Percentiles rank a stretch among this genome's conserved stretches.
Conservation (phyloP, 192 early-diverging fungal species). For the Cladochytrium replicatum region DNA sequence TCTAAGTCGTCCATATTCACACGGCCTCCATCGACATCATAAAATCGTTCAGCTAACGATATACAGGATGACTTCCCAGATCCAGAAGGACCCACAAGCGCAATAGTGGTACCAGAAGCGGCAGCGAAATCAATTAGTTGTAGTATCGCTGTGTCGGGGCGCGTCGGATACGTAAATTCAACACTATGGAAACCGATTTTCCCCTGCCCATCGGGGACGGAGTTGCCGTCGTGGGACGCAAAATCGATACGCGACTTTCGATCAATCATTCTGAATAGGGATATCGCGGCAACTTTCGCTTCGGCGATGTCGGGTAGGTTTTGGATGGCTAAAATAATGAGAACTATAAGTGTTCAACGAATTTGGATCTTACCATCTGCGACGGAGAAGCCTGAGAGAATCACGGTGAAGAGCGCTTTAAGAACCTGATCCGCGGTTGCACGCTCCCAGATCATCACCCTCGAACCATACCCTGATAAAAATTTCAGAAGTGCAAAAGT, state of each 20-base stretch:
- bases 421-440: slow-evolving; percentile 36
- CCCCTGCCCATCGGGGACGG: slow-evolving; percentile 19
- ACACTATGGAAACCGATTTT: slow-evolving; percentile 34
- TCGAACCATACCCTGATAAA: slow-evolving; percentile 73
- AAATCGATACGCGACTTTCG: slow-evolving; percentile 32
- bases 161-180: slow-evolving; percentile 56
- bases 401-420: slow-evolving; percentile 30
- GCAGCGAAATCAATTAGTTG: slow-evolving; percentile 41
- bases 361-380: slow-evolving; percentile 71
- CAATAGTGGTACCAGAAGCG: slow-evolving; percentile 65
- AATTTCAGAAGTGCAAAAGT: no score
- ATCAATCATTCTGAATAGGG: slow-evolving; percentile 32
- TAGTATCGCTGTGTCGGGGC: slow-evolving; percentile 45
- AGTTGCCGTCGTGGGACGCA: slow-evolving; percentile 22
- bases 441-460: slow-evolving; percentile 38
- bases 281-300: slow-evolving; percentile 27
- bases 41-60: slow-evolving; percentile 58
- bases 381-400: slow-evolving; percentile 59
- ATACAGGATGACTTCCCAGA: slow-evolving; percentile 64
- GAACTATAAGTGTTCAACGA: no score
- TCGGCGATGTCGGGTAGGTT: slow-evolving; percentile 47
- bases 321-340: slow-evolving; percentile 43
- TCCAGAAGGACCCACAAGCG: slow-evolving; percentile 76
- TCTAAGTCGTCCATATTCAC: slow-evolving; percentile 49
- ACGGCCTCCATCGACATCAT: slow-evolving; percentile 57